Evolutionary conservation across 441 rosid species (phyloP).

Genomic region (Pelargonium cotyledonis): DNA sequence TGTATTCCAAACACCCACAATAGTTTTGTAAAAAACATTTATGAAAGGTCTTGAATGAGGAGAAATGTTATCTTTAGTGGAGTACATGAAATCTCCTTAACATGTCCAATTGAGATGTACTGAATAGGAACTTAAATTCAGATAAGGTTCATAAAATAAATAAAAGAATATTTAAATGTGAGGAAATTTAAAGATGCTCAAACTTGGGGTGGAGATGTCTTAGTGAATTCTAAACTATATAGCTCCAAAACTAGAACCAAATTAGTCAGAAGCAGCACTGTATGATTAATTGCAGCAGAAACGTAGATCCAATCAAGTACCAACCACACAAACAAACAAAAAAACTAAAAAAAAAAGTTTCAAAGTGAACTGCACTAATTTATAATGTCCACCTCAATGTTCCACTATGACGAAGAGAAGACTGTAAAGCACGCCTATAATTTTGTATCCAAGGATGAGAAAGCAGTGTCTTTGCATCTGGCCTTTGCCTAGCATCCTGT

Average conservation of each 20-base stretch:
- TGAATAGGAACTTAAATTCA: neutral
- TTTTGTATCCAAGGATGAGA: conserved; percentile 99
- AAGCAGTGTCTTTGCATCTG: conserved; percentile 95
- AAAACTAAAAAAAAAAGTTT: conserved; percentile 1
- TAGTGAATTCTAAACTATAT: neutral
- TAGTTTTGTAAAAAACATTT: neutral
- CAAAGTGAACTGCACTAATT: neutral
- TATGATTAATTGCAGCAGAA: conserved; percentile 1
- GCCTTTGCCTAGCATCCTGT: conserved; percentile 97
- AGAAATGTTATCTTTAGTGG: neutral
- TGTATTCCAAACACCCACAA: neutral
- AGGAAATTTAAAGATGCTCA: conserved; percentile 2
- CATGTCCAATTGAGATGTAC: neutral
- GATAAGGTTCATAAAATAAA: neutral
- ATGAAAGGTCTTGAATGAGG: neutral
- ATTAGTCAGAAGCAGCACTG: conserved; percentile 2
- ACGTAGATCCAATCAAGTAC: neutral
- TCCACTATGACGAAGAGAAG: conserved; percentile 77
- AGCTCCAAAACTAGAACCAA: neutral
- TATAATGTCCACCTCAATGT: conserved; percentile 48
- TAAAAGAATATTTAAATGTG: neutral
- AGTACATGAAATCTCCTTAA: neutral
- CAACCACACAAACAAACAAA: conserved; percentile 6
- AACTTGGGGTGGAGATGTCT: conserved; percentile 1
- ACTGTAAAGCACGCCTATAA: conserved; percentile 77